Conservation (phyloP, 345 rosid genomes). For the Syzygium aqueum region DNA sequence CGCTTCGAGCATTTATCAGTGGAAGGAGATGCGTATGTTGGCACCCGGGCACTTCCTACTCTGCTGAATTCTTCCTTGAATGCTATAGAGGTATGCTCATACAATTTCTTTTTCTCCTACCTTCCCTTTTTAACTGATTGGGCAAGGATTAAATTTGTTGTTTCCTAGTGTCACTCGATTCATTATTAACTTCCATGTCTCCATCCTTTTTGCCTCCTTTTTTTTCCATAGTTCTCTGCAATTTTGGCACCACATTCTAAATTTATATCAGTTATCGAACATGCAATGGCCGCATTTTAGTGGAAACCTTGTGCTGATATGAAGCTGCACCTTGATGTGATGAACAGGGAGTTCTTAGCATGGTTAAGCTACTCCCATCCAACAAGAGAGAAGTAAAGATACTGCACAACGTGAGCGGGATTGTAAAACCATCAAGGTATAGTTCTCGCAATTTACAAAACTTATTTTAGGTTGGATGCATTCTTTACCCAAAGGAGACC, state of each 20-base stretch:
- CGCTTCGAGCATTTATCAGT: constrained; percentile 31
- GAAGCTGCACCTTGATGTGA: not conserved
- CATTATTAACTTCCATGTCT: not conserved
- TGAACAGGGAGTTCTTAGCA: constrained; percentile 29
- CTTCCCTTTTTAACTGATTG: not conserved
- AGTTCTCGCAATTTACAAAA: not conserved
- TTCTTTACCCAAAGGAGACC: not conserved
- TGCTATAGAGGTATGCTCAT: constrained; percentile 25
- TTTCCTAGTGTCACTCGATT: not conserved
- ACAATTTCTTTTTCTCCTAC: not conserved
- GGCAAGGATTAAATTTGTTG: not conserved
- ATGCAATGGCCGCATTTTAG: not conserved
- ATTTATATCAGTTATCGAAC: not conserved
- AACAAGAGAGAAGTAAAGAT: constrained; percentile 35
- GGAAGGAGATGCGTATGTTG: constrained; percentile 50
- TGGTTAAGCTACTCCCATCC: constrained; percentile 26
- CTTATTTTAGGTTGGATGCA: not conserved
- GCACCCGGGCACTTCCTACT: constrained; percentile 49
- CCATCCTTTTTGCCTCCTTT: not conserved
- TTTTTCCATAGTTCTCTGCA: not conserved
- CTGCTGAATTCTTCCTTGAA: constrained; percentile 30
- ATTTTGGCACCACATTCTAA: not conserved
- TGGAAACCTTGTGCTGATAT: not conserved
- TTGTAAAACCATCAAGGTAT: constrained; percentile 48
- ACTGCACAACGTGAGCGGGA: constrained; percentile 32